These are phyloP conservation scores for Cyanidioschyzon merolae DNA, from an alignment of 23 red algal species.

Conservation along the genomic window DNA sequence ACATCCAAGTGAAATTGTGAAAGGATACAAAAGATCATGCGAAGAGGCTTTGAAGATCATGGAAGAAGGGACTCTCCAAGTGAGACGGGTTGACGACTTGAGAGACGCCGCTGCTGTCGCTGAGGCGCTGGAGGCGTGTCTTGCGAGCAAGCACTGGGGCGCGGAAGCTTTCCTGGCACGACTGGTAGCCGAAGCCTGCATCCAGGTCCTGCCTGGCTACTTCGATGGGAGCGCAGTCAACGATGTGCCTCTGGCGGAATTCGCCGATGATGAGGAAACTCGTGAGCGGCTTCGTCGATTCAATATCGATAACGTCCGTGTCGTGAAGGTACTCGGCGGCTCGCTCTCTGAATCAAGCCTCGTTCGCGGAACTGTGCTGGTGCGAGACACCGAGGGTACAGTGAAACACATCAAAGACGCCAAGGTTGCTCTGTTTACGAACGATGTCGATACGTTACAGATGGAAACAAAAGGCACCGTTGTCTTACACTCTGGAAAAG, in stretches of 20 bases:
- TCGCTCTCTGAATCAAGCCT: slow-evolving; percentile 48
- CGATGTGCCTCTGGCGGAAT: slow-evolving; percentile 3
- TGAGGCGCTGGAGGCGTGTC: slow-evolving; percentile 34
- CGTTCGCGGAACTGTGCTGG: slow-evolving; percentile 69
- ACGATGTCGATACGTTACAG: slow-evolving; percentile 75
- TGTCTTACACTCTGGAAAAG: slow-evolving; percentile 66
- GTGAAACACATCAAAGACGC: slow-evolving; percentile 60
- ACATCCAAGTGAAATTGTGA: slow-evolving; percentile 73
- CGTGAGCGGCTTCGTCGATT: slow-evolving; percentile 33
- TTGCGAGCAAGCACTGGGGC: slow-evolving; percentile 77
- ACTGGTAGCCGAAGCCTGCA: slow-evolving; percentile 82
- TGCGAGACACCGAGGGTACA: slow-evolving; percentile 49
- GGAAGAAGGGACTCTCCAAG: slow-evolving; percentile 20
- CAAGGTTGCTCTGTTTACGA: slow-evolving; percentile 72
- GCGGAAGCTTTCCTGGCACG: slow-evolving; percentile 56
- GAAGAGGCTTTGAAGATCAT: slow-evolving; percentile 43
- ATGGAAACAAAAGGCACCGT: slow-evolving; percentile 98
- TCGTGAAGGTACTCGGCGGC: slow-evolving; percentile 79
- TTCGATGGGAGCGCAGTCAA: slow-evolving; percentile 1
- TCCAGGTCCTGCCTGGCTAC: slow-evolving; percentile 48
- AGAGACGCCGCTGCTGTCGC: slow-evolving; percentile 32
- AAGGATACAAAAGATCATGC: slow-evolving; percentile 68
- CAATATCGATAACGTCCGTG: slow-evolving; percentile 80
- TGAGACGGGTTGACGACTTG: slow-evolving; percentile 43
- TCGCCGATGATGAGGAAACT: slow-evolving; percentile 3